Percentiles rank a stretch among this genome's conserved stretches.
phyloP scores from a whole-genome alignment of 768 basidiomycete genomes.

The Dentipellis sp. region DNA sequence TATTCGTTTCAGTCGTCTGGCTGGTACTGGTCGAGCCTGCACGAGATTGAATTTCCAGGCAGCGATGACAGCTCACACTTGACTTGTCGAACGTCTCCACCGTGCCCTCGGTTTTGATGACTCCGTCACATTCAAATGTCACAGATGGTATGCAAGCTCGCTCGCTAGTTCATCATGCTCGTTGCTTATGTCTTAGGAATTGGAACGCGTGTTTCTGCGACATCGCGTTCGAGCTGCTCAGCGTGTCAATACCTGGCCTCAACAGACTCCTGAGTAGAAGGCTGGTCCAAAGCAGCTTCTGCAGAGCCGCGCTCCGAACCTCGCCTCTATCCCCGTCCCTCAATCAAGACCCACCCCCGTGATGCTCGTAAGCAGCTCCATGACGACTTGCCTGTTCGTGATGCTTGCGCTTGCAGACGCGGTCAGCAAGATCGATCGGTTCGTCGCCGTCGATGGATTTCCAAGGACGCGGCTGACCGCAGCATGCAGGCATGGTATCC shows the following conservation, averaged over 20 bases:
- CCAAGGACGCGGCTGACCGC: background rate
- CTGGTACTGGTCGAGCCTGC: slow-evolving; percentile 15
- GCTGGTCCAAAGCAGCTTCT: slow-evolving; percentile 7
- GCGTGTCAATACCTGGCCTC: slow-evolving; percentile 11
- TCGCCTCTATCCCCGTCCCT: slow-evolving; percentile 16
- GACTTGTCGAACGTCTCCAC: slow-evolving; percentile 13
- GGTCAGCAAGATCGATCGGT: slow-evolving; percentile 17
- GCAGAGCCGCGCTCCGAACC: slow-evolving; percentile 15
- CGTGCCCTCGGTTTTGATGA: slow-evolving; percentile 16
- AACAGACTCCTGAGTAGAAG: slow-evolving; percentile 14
- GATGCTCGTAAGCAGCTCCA: slow-evolving; percentile 11
- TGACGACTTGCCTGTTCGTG: slow-evolving; percentile 13
- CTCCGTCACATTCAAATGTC: background rate
- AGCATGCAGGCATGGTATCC: background rate
- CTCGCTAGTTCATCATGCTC: background rate
- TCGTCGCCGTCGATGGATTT: background rate
- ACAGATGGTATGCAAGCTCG: background rate
- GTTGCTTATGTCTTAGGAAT: background rate
- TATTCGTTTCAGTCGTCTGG: slow-evolving; percentile 7
- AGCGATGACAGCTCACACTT: slow-evolving; percentile 5
- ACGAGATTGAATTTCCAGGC: slow-evolving; percentile 15
- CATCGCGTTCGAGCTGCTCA: slow-evolving; percentile 15
- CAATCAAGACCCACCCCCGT: slow-evolving; percentile 12
- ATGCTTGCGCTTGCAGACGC: slow-evolving; percentile 11
- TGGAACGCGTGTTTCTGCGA: slow-evolving; percentile 19